Percentiles rank a stretch among this genome's conserved stretches.
These are phyloP conservation scores for Ophiostoma sp. DNA, from an alignment of 2,329 filamentous ascomycete genomes.

Conservation along the genomic window DNA sequence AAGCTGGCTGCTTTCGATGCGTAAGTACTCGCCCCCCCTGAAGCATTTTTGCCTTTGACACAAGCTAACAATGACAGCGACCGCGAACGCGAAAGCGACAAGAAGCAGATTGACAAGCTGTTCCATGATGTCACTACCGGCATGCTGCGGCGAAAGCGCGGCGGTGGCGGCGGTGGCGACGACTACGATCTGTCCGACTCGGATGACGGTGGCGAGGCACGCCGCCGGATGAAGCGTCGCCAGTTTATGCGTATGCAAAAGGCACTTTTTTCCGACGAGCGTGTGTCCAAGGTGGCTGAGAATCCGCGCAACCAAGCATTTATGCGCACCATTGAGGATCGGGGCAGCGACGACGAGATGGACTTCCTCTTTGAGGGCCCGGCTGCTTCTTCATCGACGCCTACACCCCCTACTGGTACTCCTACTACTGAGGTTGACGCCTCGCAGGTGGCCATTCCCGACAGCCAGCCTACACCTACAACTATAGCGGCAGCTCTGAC, in stretches of 20 bases:
- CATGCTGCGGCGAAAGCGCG: constrained; percentile 75
- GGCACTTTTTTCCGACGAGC: constrained; percentile 80
- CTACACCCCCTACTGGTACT: constrained; percentile 27
- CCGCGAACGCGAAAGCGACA: constrained; percentile 71
- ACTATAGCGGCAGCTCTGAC: neutral
- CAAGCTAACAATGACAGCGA: constrained; percentile 48
- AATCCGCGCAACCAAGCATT: constrained; percentile 89
- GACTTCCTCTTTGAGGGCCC: constrained; percentile 56
- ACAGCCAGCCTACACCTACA: constrained; percentile 23
- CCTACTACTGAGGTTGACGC: constrained; percentile 28
- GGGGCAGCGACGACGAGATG: constrained; percentile 67
- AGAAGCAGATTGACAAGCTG: constrained; percentile 83
- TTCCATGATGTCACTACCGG: constrained; percentile 91
- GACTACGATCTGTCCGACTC: constrained; percentile 85
- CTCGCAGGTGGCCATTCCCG: constrained; percentile 21
- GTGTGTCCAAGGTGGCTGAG: constrained; percentile 81
- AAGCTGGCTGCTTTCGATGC: constrained; percentile 82
- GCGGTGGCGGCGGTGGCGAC: constrained; percentile 63
- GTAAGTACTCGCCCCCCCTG: constrained; percentile 51
- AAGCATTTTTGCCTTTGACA: neutral
- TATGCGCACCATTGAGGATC: constrained; percentile 81
- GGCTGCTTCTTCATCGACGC: neutral
- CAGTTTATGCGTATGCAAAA: constrained; percentile 91
- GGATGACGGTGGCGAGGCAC: constrained; percentile 76
- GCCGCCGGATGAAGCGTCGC: constrained; percentile 72